Percentiles rank a stretch among this genome's conserved stretches.
Conservation (phyloP, 331 rosid species). For the Pyracantha coccinea region DNA sequence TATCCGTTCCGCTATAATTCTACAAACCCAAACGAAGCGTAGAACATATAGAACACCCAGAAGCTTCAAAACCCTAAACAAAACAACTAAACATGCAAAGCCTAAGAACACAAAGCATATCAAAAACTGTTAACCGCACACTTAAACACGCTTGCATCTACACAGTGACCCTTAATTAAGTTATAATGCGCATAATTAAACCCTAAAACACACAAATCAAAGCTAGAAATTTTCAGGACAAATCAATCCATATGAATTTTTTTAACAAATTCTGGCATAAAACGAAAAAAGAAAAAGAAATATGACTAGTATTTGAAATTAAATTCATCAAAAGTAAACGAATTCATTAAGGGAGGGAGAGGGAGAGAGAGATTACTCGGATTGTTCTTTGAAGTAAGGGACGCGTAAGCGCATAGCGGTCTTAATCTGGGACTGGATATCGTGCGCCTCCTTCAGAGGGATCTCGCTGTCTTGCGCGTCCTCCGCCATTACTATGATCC, state of each 20-base stretch:
- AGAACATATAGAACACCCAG: neutral
- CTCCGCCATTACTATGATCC: conserved; percentile 24
- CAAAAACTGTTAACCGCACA: neutral
- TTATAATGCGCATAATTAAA: neutral
- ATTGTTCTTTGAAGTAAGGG: conserved; percentile 69
- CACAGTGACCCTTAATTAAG: neutral
- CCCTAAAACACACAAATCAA: neutral
- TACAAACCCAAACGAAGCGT: neutral
- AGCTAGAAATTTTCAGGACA: neutral
- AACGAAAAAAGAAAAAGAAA: too few species aligned
- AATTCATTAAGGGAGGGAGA: neutral
- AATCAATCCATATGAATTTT: neutral
- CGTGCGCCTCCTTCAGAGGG: conserved; percentile 13
- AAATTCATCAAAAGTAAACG: neutral
- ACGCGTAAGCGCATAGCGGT: conserved; percentile 60
- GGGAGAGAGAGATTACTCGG: conserved; percentile 41
- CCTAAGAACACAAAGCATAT: neutral
- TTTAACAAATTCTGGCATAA: neutral
- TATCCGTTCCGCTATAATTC: neutral
- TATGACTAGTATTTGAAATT: neutral
- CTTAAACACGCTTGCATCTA: neutral
- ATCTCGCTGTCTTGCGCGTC: conserved; percentile 40
- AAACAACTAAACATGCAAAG: neutral
- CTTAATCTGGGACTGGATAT: conserved; percentile 50
- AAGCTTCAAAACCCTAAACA: neutral